These are phyloP conservation scores for Earliella scabrosa DNA, from an alignment of 1,284 basidiomycete genomes.

Conservation along the genomic window DNA sequence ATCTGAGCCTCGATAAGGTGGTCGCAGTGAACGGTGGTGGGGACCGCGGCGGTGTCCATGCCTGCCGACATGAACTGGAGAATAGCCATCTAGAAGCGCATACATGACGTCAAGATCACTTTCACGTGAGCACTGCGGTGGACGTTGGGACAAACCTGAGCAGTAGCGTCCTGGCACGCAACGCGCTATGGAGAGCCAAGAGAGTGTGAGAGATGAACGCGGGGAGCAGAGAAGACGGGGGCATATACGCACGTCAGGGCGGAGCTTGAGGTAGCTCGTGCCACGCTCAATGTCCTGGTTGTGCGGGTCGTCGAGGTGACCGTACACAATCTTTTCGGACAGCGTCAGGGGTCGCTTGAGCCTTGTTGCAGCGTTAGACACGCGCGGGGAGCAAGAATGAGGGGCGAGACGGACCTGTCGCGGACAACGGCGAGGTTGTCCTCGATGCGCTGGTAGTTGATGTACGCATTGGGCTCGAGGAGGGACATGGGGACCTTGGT, in stretches of 20 bases:
- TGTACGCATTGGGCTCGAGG: constrained; percentile 85
- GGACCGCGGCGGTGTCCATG: constrained; percentile 96
- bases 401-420: constrained; percentile 59
- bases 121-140: constrained; percentile 9
- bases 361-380: constrained; percentile 44
- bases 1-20: constrained; percentile 98
- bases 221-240: background rate
- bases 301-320: constrained; percentile 94
- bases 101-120: constrained; percentile 28
- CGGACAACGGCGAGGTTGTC: constrained; percentile 91
- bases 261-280: constrained; percentile 92
- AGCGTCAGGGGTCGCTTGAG: constrained; percentile 93
- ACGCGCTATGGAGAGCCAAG: constrained; percentile 72
- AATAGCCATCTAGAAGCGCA: constrained; percentile 85
- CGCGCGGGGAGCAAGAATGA: background rate
- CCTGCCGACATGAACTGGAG: constrained; percentile 99
- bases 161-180: constrained; percentile 99
- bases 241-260: constrained; percentile 81
- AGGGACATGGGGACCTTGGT: constrained; percentile 93
- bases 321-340: constrained; percentile 98
- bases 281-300: constrained; percentile 90
- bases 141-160: constrained; percentile 64
- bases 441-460: constrained; percentile 98
- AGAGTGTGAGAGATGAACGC: constrained; percentile 5
- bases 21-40: constrained; percentile 98